phyloP scores from a whole-genome alignment of 2,329 filamentous ascomycete genomes.

The Clarireedia hainanense region DNA sequence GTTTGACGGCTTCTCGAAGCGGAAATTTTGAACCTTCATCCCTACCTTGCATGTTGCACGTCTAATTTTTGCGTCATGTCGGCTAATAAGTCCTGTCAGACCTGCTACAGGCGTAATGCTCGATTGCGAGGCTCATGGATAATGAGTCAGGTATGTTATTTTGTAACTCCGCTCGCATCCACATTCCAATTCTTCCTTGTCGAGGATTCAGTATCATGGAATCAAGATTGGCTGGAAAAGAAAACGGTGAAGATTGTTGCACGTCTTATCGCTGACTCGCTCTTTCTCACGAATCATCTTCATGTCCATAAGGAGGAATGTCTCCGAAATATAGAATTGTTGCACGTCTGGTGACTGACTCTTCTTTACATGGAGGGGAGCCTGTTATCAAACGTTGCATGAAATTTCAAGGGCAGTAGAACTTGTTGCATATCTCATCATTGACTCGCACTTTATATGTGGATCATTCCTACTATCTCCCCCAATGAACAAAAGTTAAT shows the following conservation, averaged over 20 bases:
- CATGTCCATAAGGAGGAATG: not conserved
- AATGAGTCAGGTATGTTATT: too few relatives aligned
- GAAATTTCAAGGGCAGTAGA: not conserved
- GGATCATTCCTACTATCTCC: not conserved
- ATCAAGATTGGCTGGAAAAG: not conserved
- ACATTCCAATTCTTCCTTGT: too few relatives aligned
- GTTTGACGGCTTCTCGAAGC: not conserved
- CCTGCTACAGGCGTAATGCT: too few relatives aligned
- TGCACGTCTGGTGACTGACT: not conserved
- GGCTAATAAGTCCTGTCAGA: too few relatives aligned
- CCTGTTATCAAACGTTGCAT: not conserved
- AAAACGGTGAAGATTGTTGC: not conserved
- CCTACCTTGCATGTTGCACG: not conserved
- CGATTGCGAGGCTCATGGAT: too few relatives aligned
- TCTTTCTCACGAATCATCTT: not conserved
- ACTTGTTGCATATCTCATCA: not conserved
- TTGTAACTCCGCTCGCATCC: too few relatives aligned
- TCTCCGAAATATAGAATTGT: not conserved
- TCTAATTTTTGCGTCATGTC: not conserved
- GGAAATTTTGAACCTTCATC: not conserved
- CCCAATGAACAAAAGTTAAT: too few relatives aligned
- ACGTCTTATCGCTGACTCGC: not conserved
- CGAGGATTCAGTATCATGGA: too few relatives aligned
- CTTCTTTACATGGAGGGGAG: not conserved
- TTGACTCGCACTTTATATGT: not conserved